These are phyloP conservation scores for Rhizoctonia solani DNA, from an alignment of 1,284 basidiomycete genomes.

Conservation along the genomic window DNA sequence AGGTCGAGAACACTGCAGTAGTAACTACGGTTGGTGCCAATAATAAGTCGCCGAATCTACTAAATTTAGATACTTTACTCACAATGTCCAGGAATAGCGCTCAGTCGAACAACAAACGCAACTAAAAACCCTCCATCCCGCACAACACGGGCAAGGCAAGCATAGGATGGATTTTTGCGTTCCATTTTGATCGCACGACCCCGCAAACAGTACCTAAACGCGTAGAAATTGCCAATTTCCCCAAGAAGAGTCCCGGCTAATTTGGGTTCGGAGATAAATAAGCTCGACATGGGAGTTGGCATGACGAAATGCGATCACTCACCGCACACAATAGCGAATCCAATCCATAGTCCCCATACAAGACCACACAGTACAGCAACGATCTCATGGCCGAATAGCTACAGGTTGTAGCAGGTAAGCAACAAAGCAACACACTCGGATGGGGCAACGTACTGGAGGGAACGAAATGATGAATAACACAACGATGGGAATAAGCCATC, in stretches of 20 bases:
- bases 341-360: constrained; percentile 72
- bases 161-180: constrained; percentile 70
- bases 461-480: constrained; percentile 78
- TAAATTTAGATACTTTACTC: constrained; percentile 41
- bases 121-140: constrained; percentile 78
- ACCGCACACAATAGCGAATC: constrained; percentile 61
- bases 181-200: constrained; percentile 72
- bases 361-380: constrained; percentile 74
- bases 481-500: constrained; percentile 84
- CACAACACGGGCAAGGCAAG: constrained; percentile 75
- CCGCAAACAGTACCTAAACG: constrained; percentile 67
- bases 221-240: constrained; percentile 72
- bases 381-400: constrained; percentile 79
- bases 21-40: constrained; percentile 51
- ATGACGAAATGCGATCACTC: constrained; percentile 4
- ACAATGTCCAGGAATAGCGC: constrained; percentile 82
- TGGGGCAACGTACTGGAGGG: constrained; percentile 59
- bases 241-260: constrained; percentile 69
- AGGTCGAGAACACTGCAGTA: constrained; percentile 78
- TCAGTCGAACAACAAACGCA: constrained; percentile 71
- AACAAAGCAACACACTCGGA: constrained; percentile 2
- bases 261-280: constrained; percentile 55
- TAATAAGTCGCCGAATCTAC: background rate
- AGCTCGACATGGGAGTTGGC: background rate
- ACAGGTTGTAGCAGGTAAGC: constrained; percentile 38